Percentiles rank a stretch among this genome's conserved stretches.
phyloP scores from a whole-genome alignment of 805 yeast species.

The Aciculoconidium aculeatum region DNA sequence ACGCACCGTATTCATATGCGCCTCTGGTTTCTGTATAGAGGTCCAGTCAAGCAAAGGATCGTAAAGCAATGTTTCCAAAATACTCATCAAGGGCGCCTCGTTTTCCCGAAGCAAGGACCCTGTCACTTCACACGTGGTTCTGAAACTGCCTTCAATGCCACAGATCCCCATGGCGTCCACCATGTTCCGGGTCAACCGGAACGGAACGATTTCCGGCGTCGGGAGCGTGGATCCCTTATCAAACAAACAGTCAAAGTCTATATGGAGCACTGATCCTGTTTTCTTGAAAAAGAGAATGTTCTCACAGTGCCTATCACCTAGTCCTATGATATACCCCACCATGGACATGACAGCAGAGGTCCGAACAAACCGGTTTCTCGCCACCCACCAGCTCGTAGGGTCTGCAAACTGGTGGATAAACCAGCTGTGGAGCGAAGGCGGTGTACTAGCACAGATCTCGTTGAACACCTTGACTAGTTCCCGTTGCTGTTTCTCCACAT shows the following conservation, averaged over 20 bases:
- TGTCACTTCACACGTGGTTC: constrained; percentile 82
- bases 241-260: constrained; percentile 93
- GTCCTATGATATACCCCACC: constrained; percentile 88
- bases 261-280: constrained; percentile 81
- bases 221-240: constrained; percentile 72
- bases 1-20: constrained; percentile 65
- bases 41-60: constrained; percentile 88
- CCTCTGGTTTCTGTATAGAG: constrained; percentile 47
- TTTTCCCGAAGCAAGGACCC: constrained; percentile 64
- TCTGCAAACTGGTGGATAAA: constrained; percentile 84
- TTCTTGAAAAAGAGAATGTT: constrained; percentile 70
- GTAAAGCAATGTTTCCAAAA: constrained; percentile 84
- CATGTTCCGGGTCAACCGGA: constrained; percentile 82
- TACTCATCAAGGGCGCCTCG: constrained; percentile 82
- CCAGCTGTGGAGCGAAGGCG: constrained; percentile 83
- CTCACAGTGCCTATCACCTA: constrained; percentile 96
- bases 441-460: constrained; percentile 31
- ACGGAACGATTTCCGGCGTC: constrained; percentile 93
- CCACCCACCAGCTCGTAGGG: constrained; percentile 80
- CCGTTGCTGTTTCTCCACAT: constrained; percentile 10
- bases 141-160: constrained; percentile 85
- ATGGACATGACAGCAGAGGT: constrained; percentile 95
- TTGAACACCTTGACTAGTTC: constrained; percentile 19
- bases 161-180: constrained; percentile 85
- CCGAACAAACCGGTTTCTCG: constrained; percentile 67